Evolutionary conservation across 2,329 filamentous ascomycete genomes (phyloP), one percentile per base, ranked within the genome.

Genomic region (Ceratocystis ficicola): DNA sequence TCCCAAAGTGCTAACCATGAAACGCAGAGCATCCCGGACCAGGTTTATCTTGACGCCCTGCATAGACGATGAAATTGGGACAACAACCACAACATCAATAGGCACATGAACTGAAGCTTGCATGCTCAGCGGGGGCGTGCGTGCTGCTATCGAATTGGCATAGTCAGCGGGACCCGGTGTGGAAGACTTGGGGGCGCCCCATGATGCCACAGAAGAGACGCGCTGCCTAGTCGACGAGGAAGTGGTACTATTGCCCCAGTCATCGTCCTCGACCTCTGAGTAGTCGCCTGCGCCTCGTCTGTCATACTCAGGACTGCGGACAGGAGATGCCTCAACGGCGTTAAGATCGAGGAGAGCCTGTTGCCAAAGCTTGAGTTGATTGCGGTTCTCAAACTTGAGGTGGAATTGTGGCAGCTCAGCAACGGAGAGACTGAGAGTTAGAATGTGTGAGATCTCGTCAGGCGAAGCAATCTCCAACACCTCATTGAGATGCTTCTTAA

Each of bases 11-110:
- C 87, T 83, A 1, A 99, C 90, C 75, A 99, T 86, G 74, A 97
- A 99, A 67, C 89, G 90, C 44, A 99, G 81, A 0, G 93, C 88
- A 75, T 99, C 94, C 52, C 91, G 86, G 15, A 99, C 84, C 1
- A 99, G 81, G 68, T 93, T 95, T 73, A 97, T 96, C 78, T 99
- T 99, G 68, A 99, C 84, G n/a, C 94, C 94, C 75, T 97, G 94
- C 93, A 97, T 99, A 0, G 94, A 97, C 0, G 93, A 95, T 0
- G 94, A 97, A 5, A 99, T 91, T 0, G 94, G 94, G 44, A 99
- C 92, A 25, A 99, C 94, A 0, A 97, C 90, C 0, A 99, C 93
- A 36, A 99, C 86, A 73, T 99, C 94, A 65, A 97, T 84, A 1
- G 94, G 93, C 17, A 97, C 90, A 73, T 99, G 94, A 61, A 93